Conservation (phyloP, 805 yeast species). For the Schwanniomyces vanrijiae region DNA sequence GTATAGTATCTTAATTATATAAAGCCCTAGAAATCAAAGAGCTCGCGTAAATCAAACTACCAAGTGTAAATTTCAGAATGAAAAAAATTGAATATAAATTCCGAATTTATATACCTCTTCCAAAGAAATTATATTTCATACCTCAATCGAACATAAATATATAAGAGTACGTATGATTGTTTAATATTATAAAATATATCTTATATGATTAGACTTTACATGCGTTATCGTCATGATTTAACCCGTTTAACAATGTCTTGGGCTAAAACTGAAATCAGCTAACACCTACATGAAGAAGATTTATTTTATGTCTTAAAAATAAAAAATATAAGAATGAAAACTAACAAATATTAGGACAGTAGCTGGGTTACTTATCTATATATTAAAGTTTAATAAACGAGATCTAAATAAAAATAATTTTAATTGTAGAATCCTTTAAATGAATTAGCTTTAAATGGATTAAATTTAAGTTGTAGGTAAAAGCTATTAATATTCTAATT, state of each 20-base stretch:
- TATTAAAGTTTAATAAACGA: neutral
- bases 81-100: neutral
- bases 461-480: too few species aligned
- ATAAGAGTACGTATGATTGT: neutral
- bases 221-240: constrained; percentile 52
- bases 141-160: neutral
- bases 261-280: constrained; percentile 42
- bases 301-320: neutral
- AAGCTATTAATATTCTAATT: too few species aligned
- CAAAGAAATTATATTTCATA: neutral
- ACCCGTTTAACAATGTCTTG: constrained; percentile 34
- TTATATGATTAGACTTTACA: constrained; percentile 25
- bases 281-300: constrained; percentile 42
- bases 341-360: neutral
- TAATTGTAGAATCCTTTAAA: too few species aligned
- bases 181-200: neutral
- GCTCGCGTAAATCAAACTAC: neutral
- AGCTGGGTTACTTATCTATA: neutral
- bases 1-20: neutral
- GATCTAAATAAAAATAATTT: too few species aligned
- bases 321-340: neutral
- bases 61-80: neutral
- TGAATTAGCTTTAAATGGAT: too few species aligned
- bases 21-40: constrained; percentile 1
- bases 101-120: neutral